A percentile compares a stretch with the other conserved stretches of the same genome.
Evolutionary conservation across 2,329 filamentous ascomycete genomes (phyloP).

Genomic region (Microcyclosporella mali): DNA sequence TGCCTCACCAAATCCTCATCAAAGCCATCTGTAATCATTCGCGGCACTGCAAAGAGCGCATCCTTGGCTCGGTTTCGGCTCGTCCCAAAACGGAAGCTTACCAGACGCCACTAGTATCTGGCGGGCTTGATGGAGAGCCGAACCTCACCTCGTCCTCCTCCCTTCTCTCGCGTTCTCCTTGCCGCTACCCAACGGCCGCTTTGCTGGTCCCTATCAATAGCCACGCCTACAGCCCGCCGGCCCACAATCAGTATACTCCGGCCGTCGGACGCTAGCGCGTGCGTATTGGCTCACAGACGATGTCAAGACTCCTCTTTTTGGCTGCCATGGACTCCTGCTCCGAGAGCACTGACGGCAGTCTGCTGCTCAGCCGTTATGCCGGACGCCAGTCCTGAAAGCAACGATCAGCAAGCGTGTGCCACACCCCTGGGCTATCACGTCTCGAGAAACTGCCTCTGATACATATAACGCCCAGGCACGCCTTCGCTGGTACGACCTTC

Average conservation of each 20-base stretch:
- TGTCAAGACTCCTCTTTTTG: slow-evolving; percentile 20
- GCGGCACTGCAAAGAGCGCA: too few species aligned
- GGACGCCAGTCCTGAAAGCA: slow-evolving; percentile 18
- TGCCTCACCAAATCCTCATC: too few species aligned
- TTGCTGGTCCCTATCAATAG: slow-evolving; percentile 21
- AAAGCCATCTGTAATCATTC: too few species aligned
- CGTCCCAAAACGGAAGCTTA: too few species aligned
- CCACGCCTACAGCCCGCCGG: slow-evolving; percentile 14
- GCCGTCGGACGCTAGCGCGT: slow-evolving; percentile 20
- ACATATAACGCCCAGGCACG: slow-evolving; percentile 19
- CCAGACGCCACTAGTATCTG: slow-evolving; percentile 9
- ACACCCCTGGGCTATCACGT: slow-evolving; percentile 21
- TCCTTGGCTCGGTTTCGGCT: too few species aligned
- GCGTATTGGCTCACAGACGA: slow-evolving; percentile 9
- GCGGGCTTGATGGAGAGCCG: slow-evolving; percentile 26
- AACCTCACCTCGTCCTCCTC: slow-evolving; percentile 17
- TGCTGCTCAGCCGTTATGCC: slow-evolving; percentile 17
- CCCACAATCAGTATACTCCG: slow-evolving; percentile 6
- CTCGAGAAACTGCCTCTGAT: slow-evolving; percentile 9
- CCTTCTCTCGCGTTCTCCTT: slow-evolving; percentile 3
- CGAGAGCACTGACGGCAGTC: slow-evolving; percentile 16
- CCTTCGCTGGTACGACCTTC: slow-evolving; percentile 7
- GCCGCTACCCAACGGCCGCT: slow-evolving; percentile 14
- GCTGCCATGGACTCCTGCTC: slow-evolving; percentile 18
- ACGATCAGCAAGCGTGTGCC: slow-evolving; percentile 16